Percentiles rank a stretch among this genome's conserved stretches.
These are phyloP conservation scores for Sonneratia caseolaris DNA, from an alignment of 345 rosid species.

Conservation along the genomic window DNA sequence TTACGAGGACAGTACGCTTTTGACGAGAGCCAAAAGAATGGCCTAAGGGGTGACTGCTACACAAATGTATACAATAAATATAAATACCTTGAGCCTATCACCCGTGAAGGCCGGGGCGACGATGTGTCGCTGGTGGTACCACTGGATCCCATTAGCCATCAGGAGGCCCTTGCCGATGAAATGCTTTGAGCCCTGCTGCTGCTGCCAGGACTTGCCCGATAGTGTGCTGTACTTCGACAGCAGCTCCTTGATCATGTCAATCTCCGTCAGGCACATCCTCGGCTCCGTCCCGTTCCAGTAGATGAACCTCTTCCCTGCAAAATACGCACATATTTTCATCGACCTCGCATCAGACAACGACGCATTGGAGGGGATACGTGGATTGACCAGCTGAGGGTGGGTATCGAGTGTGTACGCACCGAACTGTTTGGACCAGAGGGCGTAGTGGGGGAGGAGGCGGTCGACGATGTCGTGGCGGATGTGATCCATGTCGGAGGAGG, in stretches of 20 bases:
- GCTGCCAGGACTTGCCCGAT: conserved; percentile 88
- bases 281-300: conserved; percentile 91
- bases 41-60: too few species aligned
- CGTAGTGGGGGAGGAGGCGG: conserved; percentile 84
- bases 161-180: conserved; percentile 75
- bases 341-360: neutral
- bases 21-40: neutral
- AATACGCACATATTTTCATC: neutral
- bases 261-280: conserved; percentile 66
- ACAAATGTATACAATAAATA: neutral
- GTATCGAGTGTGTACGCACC: conserved; percentile 26
- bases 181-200: conserved; percentile 79
- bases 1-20: too few species aligned
- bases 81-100: conserved; percentile 34
- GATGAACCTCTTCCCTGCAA: conserved; percentile 71
- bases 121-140: conserved; percentile 53
- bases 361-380: neutral
- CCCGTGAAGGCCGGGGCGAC: conserved; percentile 57
- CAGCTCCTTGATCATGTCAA: conserved; percentile 66
- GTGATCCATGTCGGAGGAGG: conserved; percentile 46
- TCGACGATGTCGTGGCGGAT: conserved; percentile 61
- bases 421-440: conserved; percentile 62
- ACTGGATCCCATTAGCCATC: conserved; percentile 20
- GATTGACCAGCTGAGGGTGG: neutral
- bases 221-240: conserved; percentile 54